These are phyloP conservation scores for Ilex asprella DNA, from an alignment of 257 asterid genomes.

Conservation along the genomic window DNA sequence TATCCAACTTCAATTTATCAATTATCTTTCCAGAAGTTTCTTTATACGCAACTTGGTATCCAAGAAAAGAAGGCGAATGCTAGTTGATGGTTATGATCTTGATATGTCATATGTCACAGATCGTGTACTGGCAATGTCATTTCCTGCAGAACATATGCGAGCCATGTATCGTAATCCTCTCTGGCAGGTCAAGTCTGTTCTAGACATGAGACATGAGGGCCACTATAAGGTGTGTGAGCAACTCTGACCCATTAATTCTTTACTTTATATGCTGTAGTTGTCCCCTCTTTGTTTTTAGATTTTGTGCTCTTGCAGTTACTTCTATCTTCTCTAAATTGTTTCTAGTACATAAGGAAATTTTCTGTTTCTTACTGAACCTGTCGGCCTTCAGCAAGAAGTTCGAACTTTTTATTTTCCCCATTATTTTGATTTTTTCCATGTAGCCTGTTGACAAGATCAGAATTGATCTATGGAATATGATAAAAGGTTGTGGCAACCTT, in stretches of 20 bases:
- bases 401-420: no score
- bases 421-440: no score
- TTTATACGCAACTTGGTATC: constrained; percentile 69
- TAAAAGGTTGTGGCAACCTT: no score
- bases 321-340: no score
- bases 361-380: no score
- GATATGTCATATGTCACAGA: constrained; percentile 82
- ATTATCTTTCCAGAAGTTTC: constrained; percentile 37
- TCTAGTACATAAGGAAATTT: no score
- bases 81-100: constrained; percentile 75
- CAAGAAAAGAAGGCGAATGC: constrained; percentile 64
- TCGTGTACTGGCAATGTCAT: constrained; percentile 67
- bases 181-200: constrained; percentile 78
- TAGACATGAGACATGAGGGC: constrained; percentile 65
- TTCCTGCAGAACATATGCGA: constrained; percentile 73
- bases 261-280: no score
- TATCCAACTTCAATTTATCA: constrained; percentile 27
- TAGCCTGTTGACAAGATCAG: no score
- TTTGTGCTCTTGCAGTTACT: no score
- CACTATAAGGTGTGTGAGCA: constrained; percentile 55
- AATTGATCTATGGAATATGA: no score
- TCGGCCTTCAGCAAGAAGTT: no score
- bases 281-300: no score
- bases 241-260: not conserved
- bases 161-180: constrained; percentile 78